These are phyloP conservation scores for Phymatotrichopsis omnivora DNA, from an alignment of 2,329 filamentous ascomycete genomes.

Conservation along the genomic window DNA sequence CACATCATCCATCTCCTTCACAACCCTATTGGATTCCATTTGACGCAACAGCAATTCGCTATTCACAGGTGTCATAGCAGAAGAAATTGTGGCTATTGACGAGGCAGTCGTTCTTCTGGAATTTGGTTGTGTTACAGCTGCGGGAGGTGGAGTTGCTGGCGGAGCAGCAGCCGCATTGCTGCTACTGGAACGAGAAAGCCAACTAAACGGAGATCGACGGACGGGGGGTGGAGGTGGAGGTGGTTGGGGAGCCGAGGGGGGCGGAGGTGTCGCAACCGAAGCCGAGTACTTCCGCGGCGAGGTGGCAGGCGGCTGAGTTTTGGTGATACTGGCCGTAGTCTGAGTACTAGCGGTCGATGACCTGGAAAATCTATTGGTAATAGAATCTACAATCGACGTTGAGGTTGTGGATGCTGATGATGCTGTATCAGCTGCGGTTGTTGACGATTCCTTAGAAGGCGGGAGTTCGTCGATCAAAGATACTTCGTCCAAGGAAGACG, in stretches of 20 bases:
- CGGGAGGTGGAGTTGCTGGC: slow-evolving; percentile 2
- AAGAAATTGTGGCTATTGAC: slow-evolving; percentile 22
- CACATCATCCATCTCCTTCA: slow-evolving; percentile 34
- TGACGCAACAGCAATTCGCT: slow-evolving; percentile 29
- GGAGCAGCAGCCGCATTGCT: slow-evolving; percentile 6
- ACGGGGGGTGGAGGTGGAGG: slow-evolving; percentile 32
- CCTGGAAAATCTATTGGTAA: slow-evolving; percentile 40
- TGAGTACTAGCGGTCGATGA: slow-evolving; percentile 29
- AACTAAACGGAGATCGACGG: slow-evolving; percentile 29
- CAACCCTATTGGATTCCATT: slow-evolving; percentile 24
- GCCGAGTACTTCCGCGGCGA: slow-evolving; percentile 34
- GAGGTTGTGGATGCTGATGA: slow-evolving; percentile 55
- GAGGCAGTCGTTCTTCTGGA: slow-evolving; percentile 26
- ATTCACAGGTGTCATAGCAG: slow-evolving; percentile 19
- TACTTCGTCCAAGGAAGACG: slow-evolving; percentile 47
- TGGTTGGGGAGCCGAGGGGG: slow-evolving; percentile 20
- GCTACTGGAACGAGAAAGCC: slow-evolving; percentile 25
- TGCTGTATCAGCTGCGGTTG: slow-evolving; percentile 41
- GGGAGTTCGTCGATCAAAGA: slow-evolving; percentile 30
- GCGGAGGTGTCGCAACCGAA: slow-evolving; percentile 15
- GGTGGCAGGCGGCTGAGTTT: slow-evolving; percentile 35
- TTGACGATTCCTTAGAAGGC: slow-evolving; percentile 36
- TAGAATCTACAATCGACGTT: slow-evolving; percentile 37
- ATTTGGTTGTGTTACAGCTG: slow-evolving; percentile 10
- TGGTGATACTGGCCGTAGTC: slow-evolving; percentile 33